Percentiles rank a stretch among this genome's conserved stretches.
These are phyloP conservation scores for Gracilaria vermiculophylla DNA, from an alignment of 23 red algal genomes.

Conservation along the genomic window DNA sequence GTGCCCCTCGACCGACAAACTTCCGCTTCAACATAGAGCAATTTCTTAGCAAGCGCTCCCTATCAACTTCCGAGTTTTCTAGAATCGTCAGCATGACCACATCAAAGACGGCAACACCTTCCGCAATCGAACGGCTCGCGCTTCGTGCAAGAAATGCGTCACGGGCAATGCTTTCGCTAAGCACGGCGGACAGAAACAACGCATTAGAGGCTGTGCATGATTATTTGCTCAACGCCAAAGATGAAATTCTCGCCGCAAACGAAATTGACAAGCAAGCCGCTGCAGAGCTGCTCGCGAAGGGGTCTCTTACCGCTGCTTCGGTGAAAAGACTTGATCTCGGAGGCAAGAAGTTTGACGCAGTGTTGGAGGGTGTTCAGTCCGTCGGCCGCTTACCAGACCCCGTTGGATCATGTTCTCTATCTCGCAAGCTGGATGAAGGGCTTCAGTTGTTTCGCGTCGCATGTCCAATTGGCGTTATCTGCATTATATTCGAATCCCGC, in stretches of 20 bases:
- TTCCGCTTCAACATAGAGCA: no score
- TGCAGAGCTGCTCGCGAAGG: slow-evolving; percentile 25
- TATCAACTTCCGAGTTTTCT: no score
- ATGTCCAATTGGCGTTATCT: slow-evolving; percentile 96
- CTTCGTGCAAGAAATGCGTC: slow-evolving; percentile 63
- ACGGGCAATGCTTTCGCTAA: slow-evolving; percentile 61
- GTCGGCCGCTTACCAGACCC: slow-evolving; percentile 75
- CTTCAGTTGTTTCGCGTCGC: slow-evolving; percentile 89
- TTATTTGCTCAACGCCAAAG: slow-evolving; percentile 14
- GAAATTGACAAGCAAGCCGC: slow-evolving; percentile 51
- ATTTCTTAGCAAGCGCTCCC: no score
- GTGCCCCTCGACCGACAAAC: no score
- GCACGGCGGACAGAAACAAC: slow-evolving; percentile 39
- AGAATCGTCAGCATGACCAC: neutral
- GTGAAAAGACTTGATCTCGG: slow-evolving; percentile 86
- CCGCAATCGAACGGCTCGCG: slow-evolving; percentile 41
- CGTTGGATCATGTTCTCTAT: slow-evolving; percentile 80
- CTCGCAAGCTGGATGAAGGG: slow-evolving; percentile 78
- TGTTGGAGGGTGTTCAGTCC: slow-evolving; percentile 62
- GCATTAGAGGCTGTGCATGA: slow-evolving; percentile 70
- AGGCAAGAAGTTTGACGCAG: slow-evolving; percentile 89
- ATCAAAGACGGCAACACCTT: neutral
- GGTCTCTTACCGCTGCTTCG: slow-evolving; percentile 34
- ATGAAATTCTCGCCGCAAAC: slow-evolving; percentile 67
- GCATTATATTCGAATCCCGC: slow-evolving; percentile 95